Conservation (phyloP, 345 rosid species). For the Noccaea bulbosa region DNA sequence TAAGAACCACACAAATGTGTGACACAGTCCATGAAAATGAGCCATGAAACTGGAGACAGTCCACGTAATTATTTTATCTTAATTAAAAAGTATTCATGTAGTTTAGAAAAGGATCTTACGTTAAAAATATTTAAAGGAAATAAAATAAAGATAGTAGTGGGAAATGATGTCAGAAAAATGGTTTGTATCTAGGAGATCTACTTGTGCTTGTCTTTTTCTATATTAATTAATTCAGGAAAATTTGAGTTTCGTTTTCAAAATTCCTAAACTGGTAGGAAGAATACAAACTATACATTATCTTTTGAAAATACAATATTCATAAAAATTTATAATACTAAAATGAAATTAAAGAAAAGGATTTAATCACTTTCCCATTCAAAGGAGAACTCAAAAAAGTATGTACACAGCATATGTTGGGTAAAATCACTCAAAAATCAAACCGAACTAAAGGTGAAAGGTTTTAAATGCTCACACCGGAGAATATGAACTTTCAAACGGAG, state of each 20-base stretch:
- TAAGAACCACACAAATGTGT: slow-evolving; percentile 26
- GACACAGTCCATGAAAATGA: slow-evolving; percentile 11
- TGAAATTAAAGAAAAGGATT: not conserved
- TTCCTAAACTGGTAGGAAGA: not conserved
- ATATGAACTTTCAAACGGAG: not conserved
- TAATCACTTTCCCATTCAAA: not conserved
- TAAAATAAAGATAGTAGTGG: slow-evolving; percentile 29
- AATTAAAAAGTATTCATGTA: slow-evolving; percentile 2
- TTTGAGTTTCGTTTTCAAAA: slow-evolving; percentile 9
- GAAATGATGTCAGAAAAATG: slow-evolving; percentile 24
- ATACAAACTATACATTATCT: slow-evolving; percentile 7
- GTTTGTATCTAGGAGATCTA: slow-evolving; percentile 25
- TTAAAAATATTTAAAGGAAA: not conserved
- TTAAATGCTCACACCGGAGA: no score
- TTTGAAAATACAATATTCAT: not conserved
- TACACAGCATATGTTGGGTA: not conserved
- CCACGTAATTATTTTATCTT: not conserved
- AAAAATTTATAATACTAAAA: not conserved
- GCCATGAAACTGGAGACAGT: slow-evolving; percentile 24
- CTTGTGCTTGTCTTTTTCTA: slow-evolving; percentile 34
- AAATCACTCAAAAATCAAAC: not conserved
- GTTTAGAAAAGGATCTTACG: no score
- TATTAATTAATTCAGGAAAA: slow-evolving; percentile 6
- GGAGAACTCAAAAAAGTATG: not conserved
- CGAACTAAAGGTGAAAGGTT: not conserved